phyloP scores from a whole-genome alignment of 1,284 basidiomycete genomes.

The Macrocystidia cucumis region DNA sequence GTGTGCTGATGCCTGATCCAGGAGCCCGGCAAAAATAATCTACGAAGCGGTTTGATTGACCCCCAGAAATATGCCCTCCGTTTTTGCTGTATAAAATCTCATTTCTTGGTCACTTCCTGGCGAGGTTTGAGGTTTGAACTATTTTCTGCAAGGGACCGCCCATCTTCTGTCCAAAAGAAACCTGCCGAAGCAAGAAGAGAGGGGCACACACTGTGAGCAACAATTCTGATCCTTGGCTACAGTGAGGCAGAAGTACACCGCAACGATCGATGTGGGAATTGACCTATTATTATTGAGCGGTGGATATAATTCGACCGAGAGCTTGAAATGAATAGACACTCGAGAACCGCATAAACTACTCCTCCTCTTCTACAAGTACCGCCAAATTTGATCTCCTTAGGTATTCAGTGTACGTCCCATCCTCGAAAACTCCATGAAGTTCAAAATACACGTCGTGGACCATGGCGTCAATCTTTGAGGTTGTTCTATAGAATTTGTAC shows the following conservation, averaged over 20 bases:
- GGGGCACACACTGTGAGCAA: too few relatives aligned
- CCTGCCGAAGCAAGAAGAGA: too few relatives aligned
- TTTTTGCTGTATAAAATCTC: background rate
- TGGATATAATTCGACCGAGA: background rate
- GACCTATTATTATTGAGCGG: background rate
- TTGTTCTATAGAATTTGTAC: slow-evolving; percentile 4
- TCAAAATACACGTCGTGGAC: background rate
- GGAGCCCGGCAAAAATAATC: slow-evolving; percentile 9
- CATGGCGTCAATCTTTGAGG: background rate
- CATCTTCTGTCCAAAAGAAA: too few relatives aligned
- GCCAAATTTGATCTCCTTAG: background rate
- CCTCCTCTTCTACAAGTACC: background rate
- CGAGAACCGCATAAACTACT: background rate
- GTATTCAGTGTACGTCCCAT: background rate
- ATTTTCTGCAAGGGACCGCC: too few relatives aligned
- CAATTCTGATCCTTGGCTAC: too few relatives aligned
- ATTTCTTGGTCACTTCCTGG: background rate
- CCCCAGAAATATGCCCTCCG: background rate
- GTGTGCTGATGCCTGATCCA: slow-evolving; percentile 1
- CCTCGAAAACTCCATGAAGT: background rate
- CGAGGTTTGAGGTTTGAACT: background rate
- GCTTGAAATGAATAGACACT: background rate
- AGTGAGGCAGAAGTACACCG: too few relatives aligned
- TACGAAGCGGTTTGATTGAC: slow-evolving; percentile 7
- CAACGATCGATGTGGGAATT: too few relatives aligned